Conservation (phyloP, 306 rosid species). For the Abrus pulchellus region DNA sequence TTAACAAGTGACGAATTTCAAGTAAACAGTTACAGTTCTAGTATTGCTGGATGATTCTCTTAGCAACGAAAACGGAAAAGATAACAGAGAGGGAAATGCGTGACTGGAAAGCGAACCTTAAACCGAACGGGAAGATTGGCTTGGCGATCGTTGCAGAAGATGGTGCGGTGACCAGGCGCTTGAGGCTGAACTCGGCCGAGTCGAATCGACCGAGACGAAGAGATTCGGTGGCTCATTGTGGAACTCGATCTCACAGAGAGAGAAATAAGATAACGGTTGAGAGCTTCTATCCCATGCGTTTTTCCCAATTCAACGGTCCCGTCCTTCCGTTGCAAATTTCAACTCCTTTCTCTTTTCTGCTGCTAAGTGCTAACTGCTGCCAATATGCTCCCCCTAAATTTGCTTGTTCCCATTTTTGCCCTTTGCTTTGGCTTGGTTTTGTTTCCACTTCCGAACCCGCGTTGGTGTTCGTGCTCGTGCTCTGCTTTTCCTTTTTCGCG, state of each 20-base stretch:
- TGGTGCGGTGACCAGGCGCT: conserved; percentile 85
- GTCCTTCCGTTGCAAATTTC: not conserved
- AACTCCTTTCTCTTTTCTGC: not conserved
- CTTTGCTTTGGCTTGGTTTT: not conserved
- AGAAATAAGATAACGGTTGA: conserved; percentile 43
- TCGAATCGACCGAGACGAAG: conserved; percentile 65
- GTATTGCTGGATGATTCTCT: not conserved
- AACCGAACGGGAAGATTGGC: conserved; percentile 71
- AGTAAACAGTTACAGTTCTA: not conserved
- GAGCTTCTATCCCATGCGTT: not conserved
- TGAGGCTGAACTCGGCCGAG: conserved; percentile 95
- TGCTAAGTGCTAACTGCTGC: not conserved
- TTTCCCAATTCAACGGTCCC: not conserved
- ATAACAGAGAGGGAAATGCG: not conserved
- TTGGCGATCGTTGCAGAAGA: conserved; percentile 90
- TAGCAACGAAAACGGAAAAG: not conserved
- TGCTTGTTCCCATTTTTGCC: conserved; percentile 4
- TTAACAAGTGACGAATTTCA: not conserved
- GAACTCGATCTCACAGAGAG: conserved; percentile 51
- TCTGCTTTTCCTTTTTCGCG: not conserved
- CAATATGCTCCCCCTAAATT: not conserved
- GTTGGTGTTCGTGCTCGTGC: not conserved
- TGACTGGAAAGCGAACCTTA: conserved; percentile 58
- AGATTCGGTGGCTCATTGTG: conserved; percentile 51
- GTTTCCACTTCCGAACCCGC: not conserved